These are phyloP conservation scores for Acanthamoeba lenticulata DNA, from an alignment of 208 protist species.

Conservation along the genomic window DNA sequence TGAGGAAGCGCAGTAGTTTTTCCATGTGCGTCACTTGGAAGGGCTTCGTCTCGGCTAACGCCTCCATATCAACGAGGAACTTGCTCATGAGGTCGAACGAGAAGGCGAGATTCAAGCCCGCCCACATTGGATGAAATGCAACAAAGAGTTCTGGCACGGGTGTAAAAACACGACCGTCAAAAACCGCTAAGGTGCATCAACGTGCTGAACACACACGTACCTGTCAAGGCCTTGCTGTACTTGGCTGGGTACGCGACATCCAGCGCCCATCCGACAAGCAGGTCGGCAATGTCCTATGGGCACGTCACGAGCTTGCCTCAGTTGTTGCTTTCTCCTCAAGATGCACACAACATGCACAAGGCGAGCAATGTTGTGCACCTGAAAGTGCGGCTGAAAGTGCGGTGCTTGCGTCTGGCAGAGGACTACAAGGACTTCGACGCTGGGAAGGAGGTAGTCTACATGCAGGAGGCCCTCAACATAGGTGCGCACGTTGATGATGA, in stretches of 20 bases:
- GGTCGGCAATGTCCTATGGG: conserved; percentile 3
- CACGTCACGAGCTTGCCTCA: too few relatives aligned
- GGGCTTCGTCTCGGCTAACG: neutral
- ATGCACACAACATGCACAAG: too few relatives aligned
- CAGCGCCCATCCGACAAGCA: conserved; percentile 46
- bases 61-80: conserved; percentile 56
- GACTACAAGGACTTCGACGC: conserved; percentile 1
- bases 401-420: conserved; percentile 4
- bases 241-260: neutral
- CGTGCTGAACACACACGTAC: too few relatives aligned
- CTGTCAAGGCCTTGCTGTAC: conserved; percentile 5
- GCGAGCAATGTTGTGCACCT: neutral
- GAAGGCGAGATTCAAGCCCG: neutral
- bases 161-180: neutral
- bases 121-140: conserved; percentile 57
- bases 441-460: neutral
- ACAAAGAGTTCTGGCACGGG: neutral
- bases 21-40: conserved; percentile 32
- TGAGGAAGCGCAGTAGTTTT: conserved; percentile 21
- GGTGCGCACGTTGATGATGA: conserved; percentile 3
- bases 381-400: neutral
- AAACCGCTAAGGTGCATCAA: neutral
- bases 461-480: conserved; percentile 26
- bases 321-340: too few relatives aligned
- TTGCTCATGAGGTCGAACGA: conserved; percentile 51